Conservation (phyloP, 1,284 basidiomycete species). For the Rhizoctonia solani region DNA sequence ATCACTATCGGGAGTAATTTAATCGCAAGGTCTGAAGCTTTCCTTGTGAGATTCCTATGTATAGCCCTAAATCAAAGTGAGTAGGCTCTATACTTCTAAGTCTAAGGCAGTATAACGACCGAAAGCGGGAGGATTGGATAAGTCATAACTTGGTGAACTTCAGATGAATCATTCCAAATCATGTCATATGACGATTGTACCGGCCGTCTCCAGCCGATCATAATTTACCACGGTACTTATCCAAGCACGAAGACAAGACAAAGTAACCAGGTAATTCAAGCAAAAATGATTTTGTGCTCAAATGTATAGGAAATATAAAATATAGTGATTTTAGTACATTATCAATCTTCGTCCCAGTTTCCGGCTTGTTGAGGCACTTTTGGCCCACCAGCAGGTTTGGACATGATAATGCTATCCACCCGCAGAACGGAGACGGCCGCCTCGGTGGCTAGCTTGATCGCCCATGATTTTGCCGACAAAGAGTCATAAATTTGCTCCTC, state of each 20-base stretch:
- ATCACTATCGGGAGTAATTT: no score
- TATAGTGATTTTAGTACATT: not conserved
- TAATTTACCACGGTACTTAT: not conserved
- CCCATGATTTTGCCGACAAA: constrained; percentile 88
- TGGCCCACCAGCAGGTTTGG: constrained; percentile 86
- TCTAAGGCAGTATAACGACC: no score
- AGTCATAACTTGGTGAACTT: not conserved
- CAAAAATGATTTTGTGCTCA: no score
- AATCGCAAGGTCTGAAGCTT: no score
- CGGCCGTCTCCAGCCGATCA: not conserved
- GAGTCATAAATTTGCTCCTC: constrained; percentile 77
- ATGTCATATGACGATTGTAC: not conserved
- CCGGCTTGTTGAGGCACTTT: constrained; percentile 81
- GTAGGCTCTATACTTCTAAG: no score
- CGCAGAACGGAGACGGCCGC: constrained; percentile 92
- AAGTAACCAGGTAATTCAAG: no score
- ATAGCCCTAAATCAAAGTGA: no score
- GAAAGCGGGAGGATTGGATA: no score
- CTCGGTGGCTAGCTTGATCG: constrained; percentile 86
- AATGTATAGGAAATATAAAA: constrained; percentile 9
- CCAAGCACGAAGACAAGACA: not conserved
- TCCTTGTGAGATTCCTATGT: no score
- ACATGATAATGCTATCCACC: constrained; percentile 98
- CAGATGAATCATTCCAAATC: not conserved
- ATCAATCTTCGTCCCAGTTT: constrained; percentile 76